phyloP scores from a whole-genome alignment of 805 yeast genomes.

The Isabelozyma pseudorhagii region DNA sequence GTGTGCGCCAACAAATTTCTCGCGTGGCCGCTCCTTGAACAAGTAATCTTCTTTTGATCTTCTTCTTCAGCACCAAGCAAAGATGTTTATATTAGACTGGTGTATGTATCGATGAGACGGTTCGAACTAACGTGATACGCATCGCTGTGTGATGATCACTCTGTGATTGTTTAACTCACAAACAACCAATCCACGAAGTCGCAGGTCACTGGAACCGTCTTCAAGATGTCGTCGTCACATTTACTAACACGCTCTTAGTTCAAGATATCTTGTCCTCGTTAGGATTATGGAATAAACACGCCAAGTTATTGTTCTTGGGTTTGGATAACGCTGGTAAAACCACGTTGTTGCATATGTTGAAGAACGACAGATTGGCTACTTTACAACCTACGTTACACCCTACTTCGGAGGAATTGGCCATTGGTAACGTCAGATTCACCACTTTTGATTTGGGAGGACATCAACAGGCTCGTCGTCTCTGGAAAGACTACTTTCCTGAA shows the following conservation, averaged over 20 bases:
- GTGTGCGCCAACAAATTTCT: background rate
- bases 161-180: too few relatives aligned
- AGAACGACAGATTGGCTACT: conserved; percentile 96
- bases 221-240: too few relatives aligned
- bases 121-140: too few relatives aligned
- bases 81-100: conserved; percentile 39
- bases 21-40: background rate
- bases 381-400: conserved; percentile 98
- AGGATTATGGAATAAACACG: conserved; percentile 50
- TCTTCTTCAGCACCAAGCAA: background rate
- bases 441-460: conserved; percentile 99
- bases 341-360: conserved; percentile 46
- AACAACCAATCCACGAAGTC: too few relatives aligned
- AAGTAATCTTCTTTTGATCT: background rate
- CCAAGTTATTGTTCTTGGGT: conserved; percentile 44
- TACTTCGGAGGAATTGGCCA: conserved; percentile 95
- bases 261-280: conserved; percentile 45
- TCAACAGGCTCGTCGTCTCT: conserved; percentile 96
- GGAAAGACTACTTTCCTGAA: conserved; percentile 99
- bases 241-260: conserved; percentile 20
- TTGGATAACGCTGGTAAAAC: conserved; percentile 49
- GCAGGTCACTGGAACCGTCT: too few relatives aligned
- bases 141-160: too few relatives aligned
- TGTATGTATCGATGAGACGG: conserved; percentile 20
- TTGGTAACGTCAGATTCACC: conserved; percentile 94